Base-by-base conservation (phyloP, 2,329 filamentous ascomycete genomes). In the Neofusicoccum kwambonambiense region DNA sequence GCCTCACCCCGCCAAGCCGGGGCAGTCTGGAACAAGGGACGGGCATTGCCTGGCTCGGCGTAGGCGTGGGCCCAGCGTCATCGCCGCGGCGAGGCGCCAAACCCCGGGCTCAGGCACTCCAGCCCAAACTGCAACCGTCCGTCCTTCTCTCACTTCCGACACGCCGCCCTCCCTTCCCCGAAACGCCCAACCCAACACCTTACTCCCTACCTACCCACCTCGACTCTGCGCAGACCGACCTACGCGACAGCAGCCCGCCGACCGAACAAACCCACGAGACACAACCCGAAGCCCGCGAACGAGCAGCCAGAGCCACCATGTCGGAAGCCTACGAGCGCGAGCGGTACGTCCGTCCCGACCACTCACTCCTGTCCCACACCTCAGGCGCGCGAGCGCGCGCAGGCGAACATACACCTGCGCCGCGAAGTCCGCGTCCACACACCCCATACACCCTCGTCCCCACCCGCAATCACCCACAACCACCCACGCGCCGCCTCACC, bases 241-340 rank as follows among this genome's bases (percentile, higher is more conserved):
- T 22, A 31, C 27, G 27, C 27, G 27, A 31, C 27, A 31, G 27
- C 27, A 31, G 27, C 27, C 27, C 6, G 5, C 27, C 35, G 11
- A 39, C 17, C 34, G 15, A 39, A 44, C 41, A n/a, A n/a, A 15
- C 41, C 15, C 41, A 44, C 41, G 13, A 7, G 11, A 15, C 41
- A 4, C 13, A 44, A 44, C 12, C 13, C 41, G 6, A 6, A 11
- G 27, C n/a, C 61, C 39, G 17, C 51, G 50, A 9, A 13, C 44
- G 15, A 22, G 22, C 64, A 61, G 56, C 57, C 49, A 39, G 22
- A 31, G 35, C 68, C 67, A 78, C 66, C 56, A 86, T 85, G 83
- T 84, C 83, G 27, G 83, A 85, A 75, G 81, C 84, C 70, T 86
- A 85, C 77, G 83, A 85, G 71, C 82, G 84, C 71, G 84, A 86